Evolutionary conservation across 1,284 basidiomycete genomes (phyloP).

Genomic region (Tilletia horrida): DNA sequence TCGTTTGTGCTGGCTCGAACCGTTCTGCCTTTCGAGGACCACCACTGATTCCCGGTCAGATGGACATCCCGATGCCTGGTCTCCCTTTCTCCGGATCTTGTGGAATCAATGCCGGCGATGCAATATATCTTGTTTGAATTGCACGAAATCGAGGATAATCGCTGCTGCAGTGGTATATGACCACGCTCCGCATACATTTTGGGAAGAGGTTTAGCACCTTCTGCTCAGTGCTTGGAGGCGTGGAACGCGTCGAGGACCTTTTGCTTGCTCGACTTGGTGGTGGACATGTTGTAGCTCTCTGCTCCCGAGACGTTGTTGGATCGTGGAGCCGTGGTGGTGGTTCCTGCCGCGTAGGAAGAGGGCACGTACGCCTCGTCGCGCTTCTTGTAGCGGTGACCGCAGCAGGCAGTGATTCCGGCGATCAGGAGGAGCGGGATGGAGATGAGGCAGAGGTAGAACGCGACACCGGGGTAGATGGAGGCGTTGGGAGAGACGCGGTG

Average conservation of each 20-base stretch:
- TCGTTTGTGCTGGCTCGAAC: too few relatives aligned
- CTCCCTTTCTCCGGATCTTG: too few relatives aligned
- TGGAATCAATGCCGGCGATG: too few relatives aligned
- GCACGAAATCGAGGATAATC: too few relatives aligned
- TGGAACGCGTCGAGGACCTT: slow-evolving; percentile 24
- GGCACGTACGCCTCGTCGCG: not conserved
- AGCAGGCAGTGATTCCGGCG: slow-evolving; percentile 25
- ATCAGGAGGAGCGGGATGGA: slow-evolving; percentile 25
- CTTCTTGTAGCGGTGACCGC: slow-evolving; percentile 21
- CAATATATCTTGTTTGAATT: too few relatives aligned
- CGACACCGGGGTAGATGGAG: slow-evolving; percentile 22
- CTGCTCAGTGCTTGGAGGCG: slow-evolving; percentile 5
- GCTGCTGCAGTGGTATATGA: too few relatives aligned
- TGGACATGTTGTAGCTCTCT: slow-evolving; percentile 1
- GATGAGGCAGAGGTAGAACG: slow-evolving; percentile 28
- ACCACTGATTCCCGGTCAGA: too few relatives aligned
- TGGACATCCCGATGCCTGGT: too few relatives aligned
- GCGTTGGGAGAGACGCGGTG: slow-evolving; percentile 17
- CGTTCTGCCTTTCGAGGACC: too few relatives aligned
- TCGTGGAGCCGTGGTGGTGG: not conserved
- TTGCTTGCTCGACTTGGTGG: slow-evolving; percentile 22
- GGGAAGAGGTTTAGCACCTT: too few relatives aligned
- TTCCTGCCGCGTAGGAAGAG: not conserved
- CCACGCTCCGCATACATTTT: too few relatives aligned
- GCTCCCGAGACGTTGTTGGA: not conserved